These are phyloP conservation scores for Stentor coeruleus DNA, from an alignment of 73 alveolate species.

Conservation along the genomic window DNA sequence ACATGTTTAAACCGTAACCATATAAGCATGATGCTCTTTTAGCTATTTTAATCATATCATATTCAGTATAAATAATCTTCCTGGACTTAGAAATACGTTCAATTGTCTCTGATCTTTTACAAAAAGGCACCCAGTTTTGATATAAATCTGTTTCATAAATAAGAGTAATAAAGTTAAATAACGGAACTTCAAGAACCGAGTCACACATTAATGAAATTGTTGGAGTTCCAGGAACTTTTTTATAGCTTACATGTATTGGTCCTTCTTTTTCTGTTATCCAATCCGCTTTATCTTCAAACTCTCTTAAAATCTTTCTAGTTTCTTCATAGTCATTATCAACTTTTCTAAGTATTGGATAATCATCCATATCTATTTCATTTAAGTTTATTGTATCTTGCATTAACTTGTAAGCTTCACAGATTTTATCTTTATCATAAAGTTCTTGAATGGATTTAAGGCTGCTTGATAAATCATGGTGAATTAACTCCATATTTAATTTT, in stretches of 20 bases:
- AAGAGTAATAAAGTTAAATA: not conserved
- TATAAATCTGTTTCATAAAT: conserved; percentile 23
- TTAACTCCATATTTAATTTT: no score
- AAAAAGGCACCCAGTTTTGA: not conserved
- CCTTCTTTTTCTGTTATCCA: conserved; percentile 10
- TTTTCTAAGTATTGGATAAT: not conserved
- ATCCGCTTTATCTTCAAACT: not conserved
- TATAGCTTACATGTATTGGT: not conserved
- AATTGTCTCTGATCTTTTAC: not conserved
- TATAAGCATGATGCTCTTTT: not conserved
- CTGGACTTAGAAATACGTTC: not conserved
- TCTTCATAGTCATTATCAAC: not conserved
- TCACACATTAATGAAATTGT: not conserved
- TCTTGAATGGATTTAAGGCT: no score
- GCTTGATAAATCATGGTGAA: no score
- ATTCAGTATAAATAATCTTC: not conserved
- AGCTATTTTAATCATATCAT: not conserved
- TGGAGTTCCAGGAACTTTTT: conserved; percentile 16
- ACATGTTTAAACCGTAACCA: not conserved
- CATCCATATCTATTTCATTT: not conserved
- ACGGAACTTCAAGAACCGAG: not conserved
- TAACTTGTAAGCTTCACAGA: no score
- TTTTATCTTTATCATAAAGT: no score
- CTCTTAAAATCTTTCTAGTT: not conserved
- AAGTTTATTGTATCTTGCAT: no score